These are phyloP conservation scores for Agapanthus africanus DNA, from an alignment of 106 monocot species.

Conservation along the genomic window DNA sequence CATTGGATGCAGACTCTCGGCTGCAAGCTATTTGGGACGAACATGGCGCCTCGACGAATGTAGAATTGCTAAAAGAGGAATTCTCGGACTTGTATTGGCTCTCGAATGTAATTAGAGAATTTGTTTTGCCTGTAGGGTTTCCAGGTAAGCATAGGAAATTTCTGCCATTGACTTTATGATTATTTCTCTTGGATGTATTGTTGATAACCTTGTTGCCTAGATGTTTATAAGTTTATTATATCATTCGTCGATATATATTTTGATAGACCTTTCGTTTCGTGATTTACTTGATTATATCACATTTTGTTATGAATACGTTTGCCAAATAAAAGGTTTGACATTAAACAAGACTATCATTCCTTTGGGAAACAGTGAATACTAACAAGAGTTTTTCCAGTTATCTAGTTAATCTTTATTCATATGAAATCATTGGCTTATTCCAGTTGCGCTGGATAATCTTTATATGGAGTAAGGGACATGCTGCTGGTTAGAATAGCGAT, in stretches of 20 bases:
- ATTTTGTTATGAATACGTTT: too few species aligned
- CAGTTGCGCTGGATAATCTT: not conserved
- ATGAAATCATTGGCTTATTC: not conserved
- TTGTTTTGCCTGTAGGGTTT: constrained; percentile 49
- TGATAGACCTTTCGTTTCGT: not conserved
- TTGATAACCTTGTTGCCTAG: too few species aligned
- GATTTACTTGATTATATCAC: too few species aligned
- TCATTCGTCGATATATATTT: too few species aligned
- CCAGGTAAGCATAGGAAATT: too few species aligned
- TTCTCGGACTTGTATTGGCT: constrained; percentile 22
- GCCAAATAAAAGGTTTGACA: too few species aligned
- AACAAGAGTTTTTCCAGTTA: not conserved
- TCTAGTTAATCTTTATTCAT: not conserved
- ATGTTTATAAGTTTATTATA: too few species aligned
- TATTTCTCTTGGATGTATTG: not conserved
- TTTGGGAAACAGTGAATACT: too few species aligned
- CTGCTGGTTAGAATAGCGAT: too few species aligned
- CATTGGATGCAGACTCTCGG: constrained; percentile 15
- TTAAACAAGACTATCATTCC: too few species aligned
- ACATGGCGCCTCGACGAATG: constrained; percentile 6
- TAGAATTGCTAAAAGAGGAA: constrained; percentile 8
- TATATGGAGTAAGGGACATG: not conserved
- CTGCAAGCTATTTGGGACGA: constrained; percentile 17
- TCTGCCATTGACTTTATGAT: too few species aligned
- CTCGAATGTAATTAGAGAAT: constrained; percentile 24